A percentile compares a stretch with the other conserved stretches of the same genome.
phyloP scores from a whole-genome alignment of 768 basidiomycete genomes.

The Royoungia palumana region DNA sequence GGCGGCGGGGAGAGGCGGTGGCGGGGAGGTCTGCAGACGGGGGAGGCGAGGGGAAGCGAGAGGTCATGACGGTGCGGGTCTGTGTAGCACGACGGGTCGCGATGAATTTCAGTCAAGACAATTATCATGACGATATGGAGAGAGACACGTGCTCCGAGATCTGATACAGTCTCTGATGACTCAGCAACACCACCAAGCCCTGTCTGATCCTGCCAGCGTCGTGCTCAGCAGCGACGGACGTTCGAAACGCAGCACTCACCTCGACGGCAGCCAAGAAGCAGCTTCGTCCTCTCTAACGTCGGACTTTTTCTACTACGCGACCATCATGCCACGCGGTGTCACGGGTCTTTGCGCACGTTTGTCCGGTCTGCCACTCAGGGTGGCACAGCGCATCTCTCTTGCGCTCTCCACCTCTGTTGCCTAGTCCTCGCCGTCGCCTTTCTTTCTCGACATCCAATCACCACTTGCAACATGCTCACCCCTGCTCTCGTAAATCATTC shows the following conservation, averaged over 20 bases:
- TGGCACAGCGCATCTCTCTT: constrained; percentile 1
- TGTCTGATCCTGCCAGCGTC: constrained; percentile 4
- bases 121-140: constrained; percentile 31
- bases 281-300: constrained; percentile 9
- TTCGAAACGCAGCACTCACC: constrained; percentile 17
- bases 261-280: constrained; percentile 12
- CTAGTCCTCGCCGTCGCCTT: constrained; percentile 5
- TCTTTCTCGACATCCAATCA: constrained; percentile 21
- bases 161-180: constrained; percentile 26
- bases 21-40: constrained; percentile 5
- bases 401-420: constrained; percentile 6
- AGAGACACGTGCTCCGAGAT: constrained; percentile 33
- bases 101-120: too few species aligned
- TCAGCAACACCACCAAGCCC: constrained; percentile 19
- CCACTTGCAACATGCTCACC: constrained; percentile 23
- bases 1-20: not conserved
- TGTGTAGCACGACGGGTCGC: too few species aligned
- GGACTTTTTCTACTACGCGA: constrained; percentile 24
- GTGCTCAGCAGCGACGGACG: constrained; percentile 9
- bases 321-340: constrained; percentile 29
- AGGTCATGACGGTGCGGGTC: not conserved
- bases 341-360: constrained; percentile 37
- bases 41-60: not conserved
- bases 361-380: constrained; percentile 21
- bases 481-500: constrained; percentile 15